A percentile compares a stretch with the other conserved stretches of the same genome.
Evolutionary conservation across 305 asterid genomes (phyloP).

Genomic region (Petunia hybrid): DNA sequence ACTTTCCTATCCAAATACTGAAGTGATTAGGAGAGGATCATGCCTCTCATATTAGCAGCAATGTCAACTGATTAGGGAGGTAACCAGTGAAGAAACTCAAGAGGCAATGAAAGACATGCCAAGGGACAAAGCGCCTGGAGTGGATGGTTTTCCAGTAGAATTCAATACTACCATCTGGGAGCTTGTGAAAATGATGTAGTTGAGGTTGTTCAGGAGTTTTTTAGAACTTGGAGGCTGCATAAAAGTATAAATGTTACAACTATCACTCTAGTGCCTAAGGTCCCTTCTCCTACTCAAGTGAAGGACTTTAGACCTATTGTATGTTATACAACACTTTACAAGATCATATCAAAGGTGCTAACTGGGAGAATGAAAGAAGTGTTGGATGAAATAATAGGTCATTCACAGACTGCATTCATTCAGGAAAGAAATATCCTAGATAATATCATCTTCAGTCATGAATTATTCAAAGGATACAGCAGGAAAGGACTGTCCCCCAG

Average conservation of each 20-base stretch:
- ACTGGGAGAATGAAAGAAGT: neutral
- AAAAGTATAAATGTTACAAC: neutral
- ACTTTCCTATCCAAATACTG: neutral
- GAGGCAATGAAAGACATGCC: neutral
- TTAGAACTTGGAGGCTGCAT: neutral
- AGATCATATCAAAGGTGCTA: no score
- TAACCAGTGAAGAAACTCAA: neutral
- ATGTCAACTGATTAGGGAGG: neutral
- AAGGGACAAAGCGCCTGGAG: neutral
- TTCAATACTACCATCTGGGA: neutral
- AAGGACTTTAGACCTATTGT: no score
- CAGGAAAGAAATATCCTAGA: neutral
- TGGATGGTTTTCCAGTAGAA: neutral
- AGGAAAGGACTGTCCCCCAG: neutral
- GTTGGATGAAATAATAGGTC: neutral
- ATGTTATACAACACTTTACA: no score
- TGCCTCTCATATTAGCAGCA: no score
- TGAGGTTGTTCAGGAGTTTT: no score
- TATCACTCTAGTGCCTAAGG: neutral
- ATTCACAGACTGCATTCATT: neutral
- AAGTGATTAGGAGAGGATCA: neutral
- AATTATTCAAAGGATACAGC: neutral
- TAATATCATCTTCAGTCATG: neutral
- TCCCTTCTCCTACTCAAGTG: no score
- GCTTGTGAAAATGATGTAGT: no score